Evolutionary conservation across 768 basidiomycete genomes (phyloP), one percentile per base, ranked within the genome.

Genomic region (Gloeostereum incarnatum): DNA sequence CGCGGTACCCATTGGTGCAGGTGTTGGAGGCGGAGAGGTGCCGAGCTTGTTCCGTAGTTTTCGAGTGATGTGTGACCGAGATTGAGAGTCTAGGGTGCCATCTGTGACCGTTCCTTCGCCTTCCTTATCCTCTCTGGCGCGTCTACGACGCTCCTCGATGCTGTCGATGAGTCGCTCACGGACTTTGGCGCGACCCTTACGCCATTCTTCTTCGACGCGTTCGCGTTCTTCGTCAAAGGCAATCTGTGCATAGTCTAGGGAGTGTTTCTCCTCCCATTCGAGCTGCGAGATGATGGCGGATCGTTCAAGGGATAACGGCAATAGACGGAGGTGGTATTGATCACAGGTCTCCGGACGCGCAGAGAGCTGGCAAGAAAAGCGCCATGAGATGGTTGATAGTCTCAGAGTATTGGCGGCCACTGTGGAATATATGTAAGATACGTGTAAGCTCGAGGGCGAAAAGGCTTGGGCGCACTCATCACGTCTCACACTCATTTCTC

Each of bases 21-120:
- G 81, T 9, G 83, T 85, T 5, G 84, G 79, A 0, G 85, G 85
- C 25, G 86, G 86, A 0, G 85, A 83, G 1, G 78, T 78, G 13
- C 80, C 76, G 22, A 83, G 55, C 53, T 86, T 88, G 60, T 88
- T 88, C 34, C 86, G 78, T 23, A 89, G 69, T 54, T 89, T 90
- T 38, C 86, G 78, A 11, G 87, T 89, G 49, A 87, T 76, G 49
- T 87, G 85, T 19, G 81, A 75, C 31, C 86, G 74, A 9, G 77
- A 80, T 53, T 86, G 81, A 2, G 78, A 67, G 53, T 90, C 87
- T 29, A 88, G 65, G 3, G 76, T 69, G 19, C 78, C 71, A 49
- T 90, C 86, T 86, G 31, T n/a, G n/a, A n/a, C n/a, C n/a, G 75
- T 78, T n/a, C 83, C 86, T 48, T 91, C 88, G 44, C 86, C 84